A percentile compares a stretch with the other conserved stretches of the same genome.
These are phyloP conservation scores for Blastobotrys parvus DNA, from an alignment of 805 yeast genomes.

Conservation along the genomic window DNA sequence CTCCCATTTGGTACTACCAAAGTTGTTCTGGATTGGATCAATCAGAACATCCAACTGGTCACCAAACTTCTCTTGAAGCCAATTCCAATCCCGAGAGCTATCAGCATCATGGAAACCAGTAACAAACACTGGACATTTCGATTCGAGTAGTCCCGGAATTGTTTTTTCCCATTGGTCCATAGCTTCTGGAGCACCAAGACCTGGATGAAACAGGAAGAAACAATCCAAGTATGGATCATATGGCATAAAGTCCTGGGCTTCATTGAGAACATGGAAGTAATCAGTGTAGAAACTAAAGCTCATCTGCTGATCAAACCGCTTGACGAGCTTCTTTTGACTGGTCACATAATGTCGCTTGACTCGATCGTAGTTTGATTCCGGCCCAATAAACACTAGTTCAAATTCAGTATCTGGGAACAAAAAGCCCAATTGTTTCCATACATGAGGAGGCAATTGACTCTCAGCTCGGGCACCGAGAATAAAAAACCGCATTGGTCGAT, in stretches of 20 bases:
- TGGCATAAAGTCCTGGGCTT: slow-evolving; percentile 91
- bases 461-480: slow-evolving; percentile 89
- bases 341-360: slow-evolving; percentile 54
- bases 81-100: slow-evolving; percentile 55
- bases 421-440: slow-evolving; percentile 88
- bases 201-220: slow-evolving; percentile 94
- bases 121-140: slow-evolving; percentile 85
- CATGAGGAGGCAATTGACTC: slow-evolving; percentile 85
- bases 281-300: slow-evolving; percentile 78
- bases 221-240: slow-evolving; percentile 94
- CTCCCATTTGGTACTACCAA: slow-evolving; percentile 89
- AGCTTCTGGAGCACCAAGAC: slow-evolving; percentile 74
- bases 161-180: slow-evolving; percentile 77
- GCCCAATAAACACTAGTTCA: slow-evolving; percentile 90
- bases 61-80: slow-evolving; percentile 57
- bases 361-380: slow-evolving; percentile 77
- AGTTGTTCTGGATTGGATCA: slow-evolving; percentile 63
- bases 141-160: slow-evolving; percentile 77
- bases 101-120: slow-evolving; percentile 85
- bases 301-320: slow-evolving; percentile 65
- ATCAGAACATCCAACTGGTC: slow-evolving; percentile 76
- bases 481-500: slow-evolving; percentile 83
- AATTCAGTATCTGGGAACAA: slow-evolving; percentile 75
- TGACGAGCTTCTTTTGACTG: slow-evolving; percentile 43
- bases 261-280: slow-evolving; percentile 84